Base-by-base conservation (phyloP, 345 rosid genomes). In the Heritiera fomes region DNA sequence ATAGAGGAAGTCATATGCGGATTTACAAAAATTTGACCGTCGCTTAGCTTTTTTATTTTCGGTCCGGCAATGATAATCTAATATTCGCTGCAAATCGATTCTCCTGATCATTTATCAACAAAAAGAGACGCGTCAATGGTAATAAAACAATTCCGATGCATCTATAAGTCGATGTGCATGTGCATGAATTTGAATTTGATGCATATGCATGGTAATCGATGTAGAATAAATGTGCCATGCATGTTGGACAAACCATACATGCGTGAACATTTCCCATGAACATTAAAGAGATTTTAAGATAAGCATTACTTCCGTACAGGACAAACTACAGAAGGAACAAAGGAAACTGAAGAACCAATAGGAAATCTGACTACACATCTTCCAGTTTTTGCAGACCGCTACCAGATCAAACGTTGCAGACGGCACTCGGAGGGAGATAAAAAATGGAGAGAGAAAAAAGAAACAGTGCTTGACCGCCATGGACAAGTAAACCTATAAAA, bases 1-100 rank as follows among this genome's bases (percentile, higher is more conserved):
- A 65, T 90, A 90, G 1, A 90, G 18, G 50, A 90, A 89, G 73
- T 90, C 92, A 47, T 84, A 90, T 0, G 76, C 83, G 0, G 94
- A 88, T 62, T 2, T 71, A 30, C 46, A 55, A 3, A 75, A 76
- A 3, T 78, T 46, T 8, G 65, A 62, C 12, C 13, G 72, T 15
- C 2, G 23, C 45, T 13, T 13, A 1, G 78, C 85, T 55, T 64
- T 38, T 0, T 3, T 6, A 56, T 87, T 85, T 63, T 80, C 84
- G 5, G 50, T 66, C 34, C 75, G 3, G 45, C 92, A 90, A 65
- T 87, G 88, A 3, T 0, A 0, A 61, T 90, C 90, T 56, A 90
- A 64, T 8, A 90, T 73, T 1, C 28, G 32, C 66, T 85, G 56
- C 66, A 90, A 77, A 62, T 83, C 73, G 0, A 0, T 23, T 78